phyloP scores from a whole-genome alignment of 352 stramenopile genomes.

The Pythium insidiosum region DNA sequence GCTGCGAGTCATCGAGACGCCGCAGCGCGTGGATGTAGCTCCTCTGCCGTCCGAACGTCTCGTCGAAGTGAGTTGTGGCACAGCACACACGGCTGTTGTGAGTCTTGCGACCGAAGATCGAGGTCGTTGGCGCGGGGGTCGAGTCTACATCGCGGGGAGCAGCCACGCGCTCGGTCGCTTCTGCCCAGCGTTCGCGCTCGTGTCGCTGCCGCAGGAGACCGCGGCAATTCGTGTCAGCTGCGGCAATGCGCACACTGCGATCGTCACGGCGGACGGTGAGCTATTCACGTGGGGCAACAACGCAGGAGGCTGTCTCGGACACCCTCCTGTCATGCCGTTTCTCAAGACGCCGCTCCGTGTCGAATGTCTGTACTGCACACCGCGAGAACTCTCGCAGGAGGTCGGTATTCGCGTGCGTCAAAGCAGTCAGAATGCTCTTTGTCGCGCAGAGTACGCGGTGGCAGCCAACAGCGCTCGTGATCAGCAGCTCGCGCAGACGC shows the following conservation, averaged over 20 bases:
- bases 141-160: conserved; percentile 56
- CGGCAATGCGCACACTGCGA: conserved; percentile 53
- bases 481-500: conserved; percentile 33
- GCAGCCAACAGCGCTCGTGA: too few species aligned
- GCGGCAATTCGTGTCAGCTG: conserved; percentile 42
- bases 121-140: conserved; percentile 17
- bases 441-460: conserved; percentile 35
- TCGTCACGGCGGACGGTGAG: conserved; percentile 55
- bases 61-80: conserved; percentile 62
- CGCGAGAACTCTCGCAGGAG: conserved; percentile 39
- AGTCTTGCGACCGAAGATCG: conserved; percentile 15
- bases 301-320: conserved; percentile 48
- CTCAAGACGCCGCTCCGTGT: conserved; percentile 40
- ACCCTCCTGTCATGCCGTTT: conserved; percentile 23
- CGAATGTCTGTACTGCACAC: conserved; percentile 47
- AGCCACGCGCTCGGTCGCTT: conserved; percentile 58
- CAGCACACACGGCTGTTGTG: conserved; percentile 50
- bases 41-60: conserved; percentile 35
- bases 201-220: conserved; percentile 16
- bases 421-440: conserved; percentile 61
- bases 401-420: conserved; percentile 24
- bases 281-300: conserved; percentile 77
- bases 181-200: conserved; percentile 35
- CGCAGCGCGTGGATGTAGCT: conserved; percentile 23
- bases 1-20: conserved; percentile 26